Percentiles rank a stretch among this genome's conserved stretches.
phyloP scores from a whole-genome alignment of 176 grass and related monocot species.

The Pontederia crassipes region DNA sequence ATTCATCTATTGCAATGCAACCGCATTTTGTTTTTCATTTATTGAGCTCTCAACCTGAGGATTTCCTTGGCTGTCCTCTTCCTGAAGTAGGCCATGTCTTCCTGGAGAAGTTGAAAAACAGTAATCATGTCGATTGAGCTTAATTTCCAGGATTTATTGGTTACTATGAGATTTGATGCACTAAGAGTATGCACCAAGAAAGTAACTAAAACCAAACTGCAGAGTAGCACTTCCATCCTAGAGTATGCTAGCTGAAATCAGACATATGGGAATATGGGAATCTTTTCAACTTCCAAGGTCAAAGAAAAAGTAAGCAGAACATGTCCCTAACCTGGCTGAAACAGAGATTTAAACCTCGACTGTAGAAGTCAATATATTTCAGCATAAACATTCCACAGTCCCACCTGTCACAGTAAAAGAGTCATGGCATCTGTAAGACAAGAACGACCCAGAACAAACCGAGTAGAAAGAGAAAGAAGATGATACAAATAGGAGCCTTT shows the following conservation, averaged over 20 bases:
- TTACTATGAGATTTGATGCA: background rate
- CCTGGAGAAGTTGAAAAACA: constrained; percentile 30
- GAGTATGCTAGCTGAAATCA: no score
- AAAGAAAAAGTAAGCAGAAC: no score
- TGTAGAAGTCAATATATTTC: constrained; percentile 71
- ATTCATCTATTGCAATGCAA: no score
- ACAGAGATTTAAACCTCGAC: constrained; percentile 41
- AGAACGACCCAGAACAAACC: background rate
- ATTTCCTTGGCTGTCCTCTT: constrained; percentile 78
- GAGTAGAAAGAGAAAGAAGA: background rate
- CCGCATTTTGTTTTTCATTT: constrained; percentile 1
- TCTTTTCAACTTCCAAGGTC: no score
- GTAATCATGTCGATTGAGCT: no score
- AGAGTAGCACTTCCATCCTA: no score
- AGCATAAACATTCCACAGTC: constrained; percentile 95
- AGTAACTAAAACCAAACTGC: no score
- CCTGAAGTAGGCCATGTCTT: constrained; percentile 82
- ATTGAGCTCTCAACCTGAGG: constrained; percentile 59
- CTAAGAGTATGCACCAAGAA: no score
- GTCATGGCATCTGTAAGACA: no score
- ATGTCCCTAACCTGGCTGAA: constrained; percentile 44
- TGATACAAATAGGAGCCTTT: no score
- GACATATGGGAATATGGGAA: no score
- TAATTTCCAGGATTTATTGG: no score
- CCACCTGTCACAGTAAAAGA: constrained; percentile 39